Evolutionary conservation across 163 green algal genomes (phyloP).

Genomic region (Scenedesmus sp.): DNA sequence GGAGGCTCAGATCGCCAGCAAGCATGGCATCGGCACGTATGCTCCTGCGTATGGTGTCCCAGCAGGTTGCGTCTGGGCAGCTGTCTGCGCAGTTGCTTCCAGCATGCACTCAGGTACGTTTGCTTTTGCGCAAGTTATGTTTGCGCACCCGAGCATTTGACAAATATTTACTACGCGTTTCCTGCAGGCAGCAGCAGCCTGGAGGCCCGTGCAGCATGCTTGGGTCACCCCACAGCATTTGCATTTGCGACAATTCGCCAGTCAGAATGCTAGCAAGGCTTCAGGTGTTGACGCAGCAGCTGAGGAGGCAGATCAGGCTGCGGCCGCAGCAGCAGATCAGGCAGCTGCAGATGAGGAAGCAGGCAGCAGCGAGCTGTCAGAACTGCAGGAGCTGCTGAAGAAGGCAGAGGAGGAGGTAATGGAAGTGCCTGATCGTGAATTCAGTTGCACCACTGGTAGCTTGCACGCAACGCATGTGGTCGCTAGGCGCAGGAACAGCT

Average conservation of each 20-base stretch:
- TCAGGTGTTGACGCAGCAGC: neutral
- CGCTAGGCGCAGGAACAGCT: no score
- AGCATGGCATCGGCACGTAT: constrained; percentile 14
- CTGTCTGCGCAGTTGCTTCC: neutral
- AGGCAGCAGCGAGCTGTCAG: neutral
- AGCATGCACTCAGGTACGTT: constrained; percentile 18
- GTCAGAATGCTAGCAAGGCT: neutral
- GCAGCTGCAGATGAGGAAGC: constrained; percentile 3
- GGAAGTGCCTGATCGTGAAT: neutral
- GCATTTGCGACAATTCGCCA: neutral
- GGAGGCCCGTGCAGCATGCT: constrained; percentile 9
- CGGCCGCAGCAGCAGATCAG: constrained; percentile 12
- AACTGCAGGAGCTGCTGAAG: constrained; percentile 28
- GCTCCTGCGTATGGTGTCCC: constrained; percentile 7
- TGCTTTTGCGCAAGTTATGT: no score
- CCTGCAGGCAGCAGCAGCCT: constrained; percentile 39
- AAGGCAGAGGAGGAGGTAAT: constrained; percentile 38
- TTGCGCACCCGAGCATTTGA: neutral
- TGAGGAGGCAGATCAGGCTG: constrained; percentile 8
- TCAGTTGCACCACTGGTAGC: neutral
- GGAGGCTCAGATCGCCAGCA: neutral
- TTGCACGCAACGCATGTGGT: neutral
- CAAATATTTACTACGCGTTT: neutral
- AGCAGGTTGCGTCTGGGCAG: neutral
- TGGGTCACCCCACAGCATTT: neutral